Conservation (phyloP, 2,329 filamentous ascomycete species). For the Lizonia empirigonia region DNA sequence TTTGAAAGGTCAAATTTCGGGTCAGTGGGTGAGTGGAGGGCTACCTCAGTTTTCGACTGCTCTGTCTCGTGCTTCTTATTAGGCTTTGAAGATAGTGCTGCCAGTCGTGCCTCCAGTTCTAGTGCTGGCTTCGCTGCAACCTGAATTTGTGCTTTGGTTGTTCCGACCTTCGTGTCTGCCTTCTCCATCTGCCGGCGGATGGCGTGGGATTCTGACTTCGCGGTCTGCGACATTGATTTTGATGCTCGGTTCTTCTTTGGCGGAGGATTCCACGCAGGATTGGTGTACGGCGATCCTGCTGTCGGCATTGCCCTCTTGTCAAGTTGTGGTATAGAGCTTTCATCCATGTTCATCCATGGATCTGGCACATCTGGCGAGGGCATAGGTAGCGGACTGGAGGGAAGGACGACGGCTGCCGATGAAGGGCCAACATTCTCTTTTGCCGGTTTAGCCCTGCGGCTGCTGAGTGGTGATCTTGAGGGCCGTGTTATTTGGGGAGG, state of each 20-base stretch:
- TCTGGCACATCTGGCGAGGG: slow-evolving; percentile 38
- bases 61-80: neutral
- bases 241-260: slow-evolving; percentile 26
- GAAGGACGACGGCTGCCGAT: slow-evolving; percentile 21
- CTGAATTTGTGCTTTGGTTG: neutral
- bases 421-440: slow-evolving; percentile 33
- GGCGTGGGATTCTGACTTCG: slow-evolving; percentile 3
- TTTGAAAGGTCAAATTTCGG: slow-evolving; percentile 31
- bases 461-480: slow-evolving; percentile 28
- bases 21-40: slow-evolving; percentile 16
- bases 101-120: slow-evolving; percentile 12
- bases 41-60: neutral
- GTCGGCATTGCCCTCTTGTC: slow-evolving; percentile 44
- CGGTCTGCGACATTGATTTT: slow-evolving; percentile 21
- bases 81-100: slow-evolving; percentile 3
- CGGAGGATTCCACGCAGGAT: slow-evolving; percentile 30
- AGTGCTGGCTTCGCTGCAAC: slow-evolving; percentile 2
- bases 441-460: slow-evolving; percentile 22
- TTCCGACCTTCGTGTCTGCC: neutral
- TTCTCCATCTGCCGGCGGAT: slow-evolving; percentile 16
- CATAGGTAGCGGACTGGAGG: slow-evolving; percentile 41
- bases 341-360: slow-evolving; percentile 41
- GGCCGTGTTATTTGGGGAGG: slow-evolving; percentile 17
- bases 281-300: slow-evolving; percentile 34
- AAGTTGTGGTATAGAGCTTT: slow-evolving; percentile 35